Conservation (phyloP, 352 stramenopile species). For the Labyrinthula sp. region DNA sequence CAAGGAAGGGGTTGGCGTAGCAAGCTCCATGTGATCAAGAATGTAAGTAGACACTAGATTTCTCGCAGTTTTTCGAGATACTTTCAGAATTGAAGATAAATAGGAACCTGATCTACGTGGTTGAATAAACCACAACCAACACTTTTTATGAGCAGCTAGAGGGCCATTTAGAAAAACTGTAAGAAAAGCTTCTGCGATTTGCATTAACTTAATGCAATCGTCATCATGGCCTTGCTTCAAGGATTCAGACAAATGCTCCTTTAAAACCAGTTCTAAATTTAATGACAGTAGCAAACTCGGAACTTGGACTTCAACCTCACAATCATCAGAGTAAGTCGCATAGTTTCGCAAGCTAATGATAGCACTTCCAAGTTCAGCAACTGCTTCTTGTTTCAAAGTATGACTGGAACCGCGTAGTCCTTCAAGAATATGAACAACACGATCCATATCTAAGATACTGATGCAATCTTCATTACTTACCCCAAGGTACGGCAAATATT, state of each 20-base stretch:
- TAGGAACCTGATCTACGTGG: conserved; percentile 7
- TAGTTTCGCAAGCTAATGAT: no score
- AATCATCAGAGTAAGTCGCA: neutral
- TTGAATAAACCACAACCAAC: conserved; percentile 25
- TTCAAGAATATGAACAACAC: conserved; percentile 6
- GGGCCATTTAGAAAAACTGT: conserved; percentile 13
- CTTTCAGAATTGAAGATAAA: conserved; percentile 5
- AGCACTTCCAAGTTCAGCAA: no score
- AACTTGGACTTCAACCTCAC: conserved; percentile 3
- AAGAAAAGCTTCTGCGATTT: conserved; percentile 15
- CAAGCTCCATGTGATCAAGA: no score
- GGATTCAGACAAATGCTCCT: conserved; percentile 1
- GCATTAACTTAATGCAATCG: conserved; percentile 12
- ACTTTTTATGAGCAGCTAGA: conserved; percentile 1
- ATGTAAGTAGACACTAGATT: no score
- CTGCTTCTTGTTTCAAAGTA: no score
- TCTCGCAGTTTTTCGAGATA: no score
- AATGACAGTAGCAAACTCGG: conserved; percentile 4
- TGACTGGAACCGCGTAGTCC: neutral
- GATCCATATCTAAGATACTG: neutral
- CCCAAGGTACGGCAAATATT: no score
- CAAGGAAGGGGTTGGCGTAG: conserved; percentile 22
- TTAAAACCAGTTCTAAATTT: conserved; percentile 9
- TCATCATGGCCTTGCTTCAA: conserved; percentile 13
- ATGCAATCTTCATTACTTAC: no score